phyloP scores from a whole-genome alignment of 352 stramenopile genomes.

The Pythium coloratum region DNA sequence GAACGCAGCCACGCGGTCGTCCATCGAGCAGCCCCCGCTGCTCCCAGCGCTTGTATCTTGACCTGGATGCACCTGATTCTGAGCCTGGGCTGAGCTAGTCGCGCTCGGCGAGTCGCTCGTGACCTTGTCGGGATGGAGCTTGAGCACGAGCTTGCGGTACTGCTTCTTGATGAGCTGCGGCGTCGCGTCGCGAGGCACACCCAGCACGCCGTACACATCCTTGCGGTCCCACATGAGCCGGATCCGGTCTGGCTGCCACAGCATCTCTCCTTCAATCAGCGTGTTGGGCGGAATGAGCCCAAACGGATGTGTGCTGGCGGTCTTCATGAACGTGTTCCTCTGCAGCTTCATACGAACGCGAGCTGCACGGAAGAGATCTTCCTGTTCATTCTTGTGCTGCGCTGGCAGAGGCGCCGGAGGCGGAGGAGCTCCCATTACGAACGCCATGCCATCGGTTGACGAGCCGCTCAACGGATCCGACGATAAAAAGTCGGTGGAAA shows the following conservation, averaged over 20 bases:
- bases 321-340: conserved; percentile 41
- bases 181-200: conserved; percentile 60
- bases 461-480: conserved; percentile 22
- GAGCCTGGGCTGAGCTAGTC: background rate
- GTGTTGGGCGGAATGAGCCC: conserved; percentile 30
- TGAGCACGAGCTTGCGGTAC: conserved; percentile 83
- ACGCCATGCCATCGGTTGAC: conserved; percentile 24
- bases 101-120: conserved; percentile 3
- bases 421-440: background rate
- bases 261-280: conserved; percentile 58
- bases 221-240: conserved; percentile 78
- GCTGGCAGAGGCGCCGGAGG: conserved; percentile 16
- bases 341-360: conserved; percentile 82
- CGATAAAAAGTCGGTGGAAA: conserved; percentile 21
- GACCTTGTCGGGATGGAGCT: conserved; percentile 81
- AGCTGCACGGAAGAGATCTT: conserved; percentile 73
- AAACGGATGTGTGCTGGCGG: conserved; percentile 27
- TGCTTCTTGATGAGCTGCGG: conserved; percentile 78
- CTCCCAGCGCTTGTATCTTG: background rate
- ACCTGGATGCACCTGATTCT: conserved; percentile 5
- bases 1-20: conserved; percentile 76
- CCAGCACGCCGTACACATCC: conserved; percentile 76
- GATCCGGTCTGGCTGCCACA: conserved; percentile 80
- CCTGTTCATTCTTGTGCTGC: conserved; percentile 63
- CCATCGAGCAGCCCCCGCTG: conserved; percentile 25